Base-by-base conservation (phyloP, 1,284 basidiomycete genomes). In the Xerocomus minutiporus region DNA sequence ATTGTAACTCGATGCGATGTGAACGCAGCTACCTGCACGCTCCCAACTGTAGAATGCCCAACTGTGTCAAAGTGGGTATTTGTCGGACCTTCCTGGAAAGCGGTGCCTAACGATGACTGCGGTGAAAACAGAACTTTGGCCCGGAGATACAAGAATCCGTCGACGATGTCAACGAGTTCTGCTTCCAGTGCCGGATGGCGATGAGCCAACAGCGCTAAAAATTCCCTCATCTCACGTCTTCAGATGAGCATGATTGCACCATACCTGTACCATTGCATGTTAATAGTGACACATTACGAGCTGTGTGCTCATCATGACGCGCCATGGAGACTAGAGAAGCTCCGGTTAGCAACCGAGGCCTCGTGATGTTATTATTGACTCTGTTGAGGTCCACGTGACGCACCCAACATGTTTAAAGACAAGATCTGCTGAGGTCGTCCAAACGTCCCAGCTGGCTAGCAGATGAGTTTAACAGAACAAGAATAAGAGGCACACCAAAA, bases 11-110 rank as follows among this genome's bases (percentile, higher is more conserved):
- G 25, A 61, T 62, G 32, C 75, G 71, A 40, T 88, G 86, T 69
- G 80, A 84, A 67, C 75, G 76, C 60, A 88, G 85, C 61, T 77
- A 78, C 53, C 72, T 73, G 58, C 86, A 88, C 63, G 75, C 78
- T 11, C 77, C 67, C 53, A 64, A 62, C 36, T 88, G 86, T 65
- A 75, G 73, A 51, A 72, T 76, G 17, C 69, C 67, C 3, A 68
- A 61, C 8, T 87, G 84, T 64, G 66, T 73, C 51, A 76, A 76
- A 69, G 84, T 83, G 62, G 64, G 78, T 57, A 53, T 56, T 36
- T 43, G 15, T 54, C 42, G 35, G 48, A 53, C 25, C 28, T 43
- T 2, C 43, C 46, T 52, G 56, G 49, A 52, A 57, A 57, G 17
- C 26, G n/a, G 49, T 49, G 49, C 49, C 51, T 67, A 48, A 59